phyloP scores from a whole-genome alignment of 768 basidiomycete genomes.

The Pleurotus sapidus region DNA sequence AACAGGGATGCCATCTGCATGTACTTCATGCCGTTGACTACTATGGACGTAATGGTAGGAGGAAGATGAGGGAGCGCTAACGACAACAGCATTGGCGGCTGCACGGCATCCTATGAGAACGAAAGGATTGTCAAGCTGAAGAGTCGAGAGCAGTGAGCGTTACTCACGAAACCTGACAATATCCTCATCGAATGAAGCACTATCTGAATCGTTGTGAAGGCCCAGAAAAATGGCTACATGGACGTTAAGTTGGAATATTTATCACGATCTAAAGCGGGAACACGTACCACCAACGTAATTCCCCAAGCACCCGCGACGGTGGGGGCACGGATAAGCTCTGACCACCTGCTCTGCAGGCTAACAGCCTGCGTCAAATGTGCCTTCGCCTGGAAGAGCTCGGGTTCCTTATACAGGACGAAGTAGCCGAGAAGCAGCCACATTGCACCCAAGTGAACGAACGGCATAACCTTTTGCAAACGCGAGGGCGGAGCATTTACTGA shows the following conservation, averaged over 20 bases:
- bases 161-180: constrained; percentile 64
- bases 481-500: constrained; percentile 29
- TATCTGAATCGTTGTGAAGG: constrained; percentile 70
- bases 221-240: constrained; percentile 78
- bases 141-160: not conserved
- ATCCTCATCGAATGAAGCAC: constrained; percentile 70
- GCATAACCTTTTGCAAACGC: constrained; percentile 56
- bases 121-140: not conserved
- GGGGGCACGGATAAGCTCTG: constrained; percentile 40
- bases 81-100: constrained; percentile 56
- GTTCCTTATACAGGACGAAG: constrained; percentile 68
- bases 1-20: constrained; percentile 63
- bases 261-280: not conserved
- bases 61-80: constrained; percentile 67
- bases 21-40: constrained; percentile 65
- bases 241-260: not conserved
- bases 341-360: constrained; percentile 60
- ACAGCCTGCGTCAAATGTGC: constrained; percentile 27
- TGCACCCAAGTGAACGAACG: constrained; percentile 60
- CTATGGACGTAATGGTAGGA: constrained; percentile 56
- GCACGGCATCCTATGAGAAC: constrained; percentile 47
- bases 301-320: constrained; percentile 30
- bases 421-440: constrained; percentile 65
- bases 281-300: constrained; percentile 58
- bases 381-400: constrained; percentile 40